A percentile compares a stretch with the other conserved stretches of the same genome.
phyloP scores from a whole-genome alignment of 331 rosid genomes.

The Quercus lobata region DNA sequence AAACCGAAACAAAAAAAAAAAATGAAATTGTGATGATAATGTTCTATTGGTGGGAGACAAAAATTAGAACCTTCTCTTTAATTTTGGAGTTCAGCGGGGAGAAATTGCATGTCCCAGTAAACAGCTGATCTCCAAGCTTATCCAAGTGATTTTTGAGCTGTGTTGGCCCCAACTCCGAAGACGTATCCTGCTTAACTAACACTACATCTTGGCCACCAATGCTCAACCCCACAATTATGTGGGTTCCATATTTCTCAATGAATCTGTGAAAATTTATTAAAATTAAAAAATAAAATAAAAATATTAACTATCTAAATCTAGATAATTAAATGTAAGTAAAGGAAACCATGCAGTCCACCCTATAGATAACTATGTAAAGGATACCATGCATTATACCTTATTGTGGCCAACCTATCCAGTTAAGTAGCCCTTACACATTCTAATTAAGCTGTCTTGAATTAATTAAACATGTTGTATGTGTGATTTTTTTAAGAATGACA shows the following conservation, averaged over 20 bases:
- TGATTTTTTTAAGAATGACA: too few relatives aligned
- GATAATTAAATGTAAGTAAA: not conserved
- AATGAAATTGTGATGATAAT: not conserved
- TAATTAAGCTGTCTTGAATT: too few relatives aligned
- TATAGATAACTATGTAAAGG: too few relatives aligned
- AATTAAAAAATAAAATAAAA: not conserved
- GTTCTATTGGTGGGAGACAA: not conserved
- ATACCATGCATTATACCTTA: too few relatives aligned
- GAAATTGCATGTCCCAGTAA: slow-evolving; percentile 74
- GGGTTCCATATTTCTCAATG: slow-evolving; percentile 87
- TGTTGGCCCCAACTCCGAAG: slow-evolving; percentile 57
- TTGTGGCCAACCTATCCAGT: too few relatives aligned
- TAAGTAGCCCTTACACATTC: too few relatives aligned
- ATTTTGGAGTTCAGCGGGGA: slow-evolving; percentile 39
- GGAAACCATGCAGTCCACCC: too few relatives aligned
- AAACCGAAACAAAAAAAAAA: not conserved
- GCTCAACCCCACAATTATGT: slow-evolving; percentile 82
- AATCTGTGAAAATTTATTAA: slow-evolving; percentile 39
- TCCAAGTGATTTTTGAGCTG: slow-evolving; percentile 69
- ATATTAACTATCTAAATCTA: not conserved
- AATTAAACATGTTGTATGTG: too few relatives aligned
- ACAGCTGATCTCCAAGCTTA: slow-evolving; percentile 88
- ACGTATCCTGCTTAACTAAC: slow-evolving; percentile 67
- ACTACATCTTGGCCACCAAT: slow-evolving; percentile 78
- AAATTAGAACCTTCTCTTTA: slow-evolving; percentile 42